These are phyloP conservation scores for Cordyceps farinosa DNA, from an alignment of 2,329 filamentous ascomycete species.

Conservation along the genomic window DNA sequence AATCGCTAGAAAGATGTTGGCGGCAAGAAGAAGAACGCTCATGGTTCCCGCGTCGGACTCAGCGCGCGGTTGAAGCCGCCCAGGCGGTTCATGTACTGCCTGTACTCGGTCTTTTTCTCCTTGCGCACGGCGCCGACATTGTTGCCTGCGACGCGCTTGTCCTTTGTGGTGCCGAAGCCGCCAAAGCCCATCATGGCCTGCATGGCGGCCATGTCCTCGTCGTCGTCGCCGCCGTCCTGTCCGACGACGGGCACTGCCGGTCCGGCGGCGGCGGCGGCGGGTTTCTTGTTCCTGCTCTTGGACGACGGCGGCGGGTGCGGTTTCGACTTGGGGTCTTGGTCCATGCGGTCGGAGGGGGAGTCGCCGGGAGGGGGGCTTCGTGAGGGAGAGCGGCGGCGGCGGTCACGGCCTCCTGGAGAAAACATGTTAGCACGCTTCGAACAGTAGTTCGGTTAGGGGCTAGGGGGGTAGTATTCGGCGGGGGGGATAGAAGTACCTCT, in stretches of 20 bases:
- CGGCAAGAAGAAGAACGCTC: neutral
- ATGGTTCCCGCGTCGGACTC: conserved; percentile 48
- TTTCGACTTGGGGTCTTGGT: conserved; percentile 27
- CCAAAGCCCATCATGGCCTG: conserved; percentile 86
- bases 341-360: conserved; percentile 25
- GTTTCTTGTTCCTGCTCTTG: neutral
- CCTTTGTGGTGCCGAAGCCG: conserved; percentile 80
- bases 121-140: conserved; percentile 77
- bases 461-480: neutral
- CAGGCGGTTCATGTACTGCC: conserved; percentile 92
- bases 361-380: neutral
- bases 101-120: conserved; percentile 91
- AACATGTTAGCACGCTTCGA: neutral
- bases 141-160: conserved; percentile 85
- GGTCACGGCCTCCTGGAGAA: neutral
- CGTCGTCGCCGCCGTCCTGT: conserved; percentile 36
- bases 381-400: conserved; percentile 12
- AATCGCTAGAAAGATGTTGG: neutral
- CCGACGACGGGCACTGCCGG: conserved; percentile 25
- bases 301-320: conserved; percentile 13
- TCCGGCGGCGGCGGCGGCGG: neutral
- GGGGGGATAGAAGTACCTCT: conserved; percentile 3
- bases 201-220: conserved; percentile 71
- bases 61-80: conserved; percentile 80
- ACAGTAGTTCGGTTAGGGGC: neutral